phyloP scores from a whole-genome alignment of 2,329 filamentous ascomycete genomes.

The Shiraia bambusicola region DNA sequence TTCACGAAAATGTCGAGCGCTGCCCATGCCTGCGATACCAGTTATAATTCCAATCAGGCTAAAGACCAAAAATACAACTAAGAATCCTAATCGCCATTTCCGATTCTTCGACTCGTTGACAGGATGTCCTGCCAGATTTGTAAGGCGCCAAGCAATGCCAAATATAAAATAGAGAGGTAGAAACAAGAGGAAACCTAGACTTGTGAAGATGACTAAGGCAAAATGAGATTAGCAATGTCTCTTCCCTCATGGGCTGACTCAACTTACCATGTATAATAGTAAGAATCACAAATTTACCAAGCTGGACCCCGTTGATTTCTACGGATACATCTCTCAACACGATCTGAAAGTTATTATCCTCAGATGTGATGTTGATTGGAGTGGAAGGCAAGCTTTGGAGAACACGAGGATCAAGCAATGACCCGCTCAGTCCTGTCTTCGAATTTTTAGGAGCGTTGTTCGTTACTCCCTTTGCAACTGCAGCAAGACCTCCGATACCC shows the following conservation, averaged over 20 bases:
- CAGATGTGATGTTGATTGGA: slow-evolving; percentile 23
- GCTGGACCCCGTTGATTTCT: slow-evolving; percentile 23
- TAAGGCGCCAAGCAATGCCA: slow-evolving; percentile 29
- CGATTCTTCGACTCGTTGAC: slow-evolving; percentile 26
- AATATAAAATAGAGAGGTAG: slow-evolving; percentile 30
- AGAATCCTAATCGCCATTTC: slow-evolving; percentile 27
- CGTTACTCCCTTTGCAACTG: slow-evolving; percentile 20
- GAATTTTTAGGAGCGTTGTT: slow-evolving; percentile 14
- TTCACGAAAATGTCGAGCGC: slow-evolving; percentile 24
- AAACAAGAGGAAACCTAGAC: slow-evolving; percentile 27
- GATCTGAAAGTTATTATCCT: slow-evolving; percentile 29
- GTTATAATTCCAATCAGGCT: slow-evolving; percentile 22
- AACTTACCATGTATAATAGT: slow-evolving; percentile 28
- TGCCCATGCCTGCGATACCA: slow-evolving; percentile 31
- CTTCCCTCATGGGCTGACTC: background rate
- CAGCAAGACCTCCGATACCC: slow-evolving; percentile 29
- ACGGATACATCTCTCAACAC: slow-evolving; percentile 17
- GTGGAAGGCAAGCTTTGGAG: slow-evolving; percentile 22
- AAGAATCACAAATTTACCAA: slow-evolving; percentile 20
- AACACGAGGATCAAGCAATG: slow-evolving; percentile 21
- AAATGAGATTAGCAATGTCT: background rate
- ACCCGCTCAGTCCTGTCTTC: background rate
- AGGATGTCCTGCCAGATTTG: slow-evolving; percentile 24
- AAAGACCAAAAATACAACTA: slow-evolving; percentile 19
- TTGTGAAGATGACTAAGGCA: slow-evolving; percentile 19